Evolutionary conservation across 148 eudicot species (phyloP).

Genomic region (Fagopyrum esculentum): DNA sequence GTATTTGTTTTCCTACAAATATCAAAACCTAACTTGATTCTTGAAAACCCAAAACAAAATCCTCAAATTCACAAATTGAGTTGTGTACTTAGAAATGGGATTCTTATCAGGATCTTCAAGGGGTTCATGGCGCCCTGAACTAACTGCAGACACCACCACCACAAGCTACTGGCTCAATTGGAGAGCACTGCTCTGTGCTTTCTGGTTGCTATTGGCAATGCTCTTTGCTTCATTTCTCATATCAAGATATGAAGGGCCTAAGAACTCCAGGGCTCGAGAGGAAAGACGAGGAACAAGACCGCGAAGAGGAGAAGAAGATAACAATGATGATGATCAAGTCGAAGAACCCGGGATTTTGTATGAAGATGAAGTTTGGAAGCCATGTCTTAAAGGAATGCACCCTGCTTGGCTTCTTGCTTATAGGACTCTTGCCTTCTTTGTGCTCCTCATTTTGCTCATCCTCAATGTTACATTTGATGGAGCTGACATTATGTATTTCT

Average conservation of each 20-base stretch:
- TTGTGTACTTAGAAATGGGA: conserved; percentile 24
- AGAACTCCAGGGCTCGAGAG: background rate
- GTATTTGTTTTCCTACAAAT: conserved; percentile 9
- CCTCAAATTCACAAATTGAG: background rate
- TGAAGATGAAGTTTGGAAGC: conserved; percentile 73
- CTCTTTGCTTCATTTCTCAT: conserved; percentile 44
- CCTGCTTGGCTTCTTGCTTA: conserved; percentile 74
- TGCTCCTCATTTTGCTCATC: conserved; percentile 43
- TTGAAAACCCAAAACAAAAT: background rate
- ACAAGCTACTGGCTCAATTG: conserved; percentile 85
- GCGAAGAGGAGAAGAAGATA: background rate
- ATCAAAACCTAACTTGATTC: conserved; percentile 16
- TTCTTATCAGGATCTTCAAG: conserved; percentile 44
- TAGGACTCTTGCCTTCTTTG: conserved; percentile 48
- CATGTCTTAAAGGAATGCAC: conserved; percentile 54
- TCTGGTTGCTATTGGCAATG: conserved; percentile 44
- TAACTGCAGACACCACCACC: conserved; percentile 38
- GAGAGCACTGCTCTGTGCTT: conserved; percentile 55
- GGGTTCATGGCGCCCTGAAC: conserved; percentile 57
- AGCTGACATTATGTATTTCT: conserved; percentile 46
- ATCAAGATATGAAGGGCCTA: conserved; percentile 50
- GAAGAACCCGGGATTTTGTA: conserved; percentile 35
- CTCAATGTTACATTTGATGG: conserved; percentile 45
- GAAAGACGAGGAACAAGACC: background rate
- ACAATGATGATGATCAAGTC: background rate